Conservation (phyloP, 140 eudicot species). For the Anethum foeniculum region DNA sequence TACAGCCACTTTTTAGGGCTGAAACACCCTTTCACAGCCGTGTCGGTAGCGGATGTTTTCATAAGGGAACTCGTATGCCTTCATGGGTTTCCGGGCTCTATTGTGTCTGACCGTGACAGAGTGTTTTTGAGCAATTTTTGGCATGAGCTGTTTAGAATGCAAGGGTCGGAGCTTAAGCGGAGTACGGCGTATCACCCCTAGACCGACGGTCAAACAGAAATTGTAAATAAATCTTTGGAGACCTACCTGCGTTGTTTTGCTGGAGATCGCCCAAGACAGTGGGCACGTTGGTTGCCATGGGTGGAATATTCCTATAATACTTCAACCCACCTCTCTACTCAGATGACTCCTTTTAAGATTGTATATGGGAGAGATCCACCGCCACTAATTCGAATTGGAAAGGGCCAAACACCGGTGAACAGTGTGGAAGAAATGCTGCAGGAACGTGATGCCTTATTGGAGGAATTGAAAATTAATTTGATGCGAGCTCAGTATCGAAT, state of each 20-base stretch:
- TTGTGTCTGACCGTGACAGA: background rate
- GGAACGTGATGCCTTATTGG: background rate
- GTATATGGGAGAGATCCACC: background rate
- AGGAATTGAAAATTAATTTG: background rate
- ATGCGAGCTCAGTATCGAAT: background rate
- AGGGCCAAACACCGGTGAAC: background rate
- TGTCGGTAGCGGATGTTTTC: background rate
- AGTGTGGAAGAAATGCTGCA: background rate
- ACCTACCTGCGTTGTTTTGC: background rate
- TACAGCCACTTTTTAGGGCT: slow-evolving; percentile 12
- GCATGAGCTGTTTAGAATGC: background rate
- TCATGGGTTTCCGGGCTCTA: background rate
- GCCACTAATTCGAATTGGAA: background rate
- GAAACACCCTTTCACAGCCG: slow-evolving; percentile 55
- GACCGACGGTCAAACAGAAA: background rate
- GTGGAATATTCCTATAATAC: background rate
- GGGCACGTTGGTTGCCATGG: background rate
- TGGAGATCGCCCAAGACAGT: background rate
- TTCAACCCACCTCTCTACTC: background rate
- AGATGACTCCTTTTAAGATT: background rate
- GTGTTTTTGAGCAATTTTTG: background rate
- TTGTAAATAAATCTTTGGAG: background rate
- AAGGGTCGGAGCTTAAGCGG: background rate
- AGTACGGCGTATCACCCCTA: background rate
- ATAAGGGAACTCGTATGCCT: background rate